Evolutionary conservation across 441 rosid genomes (phyloP).

Genomic region (Gossypium davidsonii): DNA sequence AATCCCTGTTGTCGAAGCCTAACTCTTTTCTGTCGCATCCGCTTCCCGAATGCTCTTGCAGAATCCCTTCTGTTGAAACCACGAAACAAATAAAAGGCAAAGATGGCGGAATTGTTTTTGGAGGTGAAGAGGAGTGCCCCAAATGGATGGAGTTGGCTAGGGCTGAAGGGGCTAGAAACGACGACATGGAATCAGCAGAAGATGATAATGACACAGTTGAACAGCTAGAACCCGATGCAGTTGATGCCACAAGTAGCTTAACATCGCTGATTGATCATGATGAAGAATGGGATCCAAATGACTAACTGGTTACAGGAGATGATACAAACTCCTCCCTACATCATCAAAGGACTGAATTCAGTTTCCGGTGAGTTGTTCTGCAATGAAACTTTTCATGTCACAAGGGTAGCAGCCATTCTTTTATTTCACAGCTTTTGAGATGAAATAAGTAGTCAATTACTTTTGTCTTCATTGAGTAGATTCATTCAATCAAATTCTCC

Average conservation of each 20-base stretch:
- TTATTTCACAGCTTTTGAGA: slow-evolving; percentile 26
- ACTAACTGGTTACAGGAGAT: slow-evolving; percentile 32
- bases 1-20: slow-evolving; percentile 63
- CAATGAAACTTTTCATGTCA: slow-evolving; percentile 24
- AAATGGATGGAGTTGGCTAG: slow-evolving; percentile 66
- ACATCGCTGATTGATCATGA: slow-evolving; percentile 57
- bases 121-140: slow-evolving; percentile 90
- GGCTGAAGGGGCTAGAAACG: slow-evolving; percentile 31
- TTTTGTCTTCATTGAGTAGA: slow-evolving; percentile 29
- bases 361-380: slow-evolving; percentile 27
- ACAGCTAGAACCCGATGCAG: slow-evolving; percentile 52
- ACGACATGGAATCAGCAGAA: slow-evolving; percentile 47
- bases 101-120: slow-evolving; percentile 53
- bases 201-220: slow-evolving; percentile 49
- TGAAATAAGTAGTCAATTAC: slow-evolving; percentile 36
- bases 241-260: slow-evolving; percentile 34
- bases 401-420: slow-evolving; percentile 28
- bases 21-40: slow-evolving; percentile 74
- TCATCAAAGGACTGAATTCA: slow-evolving; percentile 13
- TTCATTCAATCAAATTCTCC: slow-evolving; percentile 10
- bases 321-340: slow-evolving; percentile 5
- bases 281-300: slow-evolving; percentile 95
- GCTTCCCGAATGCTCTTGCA: slow-evolving; percentile 94
- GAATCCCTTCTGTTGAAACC: slow-evolving; percentile 42
- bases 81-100: slow-evolving; percentile 31